These are phyloP conservation scores for Thielaviopsis euricoi DNA, from an alignment of 2,329 filamentous ascomycete genomes.

Conservation along the genomic window DNA sequence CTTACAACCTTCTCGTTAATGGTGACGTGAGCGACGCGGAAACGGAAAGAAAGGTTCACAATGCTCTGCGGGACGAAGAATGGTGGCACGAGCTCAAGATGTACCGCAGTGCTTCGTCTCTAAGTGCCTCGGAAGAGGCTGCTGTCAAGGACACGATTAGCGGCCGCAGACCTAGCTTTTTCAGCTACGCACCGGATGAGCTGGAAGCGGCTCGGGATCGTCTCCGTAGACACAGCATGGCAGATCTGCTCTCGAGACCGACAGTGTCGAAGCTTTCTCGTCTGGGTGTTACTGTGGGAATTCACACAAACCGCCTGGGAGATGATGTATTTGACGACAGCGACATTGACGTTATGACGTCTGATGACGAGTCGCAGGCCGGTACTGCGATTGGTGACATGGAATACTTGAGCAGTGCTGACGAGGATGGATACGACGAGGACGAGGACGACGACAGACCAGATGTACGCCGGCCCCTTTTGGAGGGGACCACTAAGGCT, in stretches of 20 bases:
- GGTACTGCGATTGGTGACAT: not conserved
- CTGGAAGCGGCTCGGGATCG: not conserved
- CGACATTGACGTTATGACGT: conserved; percentile 5
- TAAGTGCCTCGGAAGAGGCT: not conserved
- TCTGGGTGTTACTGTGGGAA: conserved; percentile 52
- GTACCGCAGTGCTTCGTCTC: conserved; percentile 28
- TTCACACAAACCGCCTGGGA: conserved; percentile 57
- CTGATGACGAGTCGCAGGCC: not conserved
- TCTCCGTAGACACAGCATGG: conserved; percentile 4
- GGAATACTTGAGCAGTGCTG: conserved; percentile 14
- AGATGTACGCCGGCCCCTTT: not conserved
- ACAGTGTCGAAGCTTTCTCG: conserved; percentile 33
- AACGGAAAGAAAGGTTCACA: conserved; percentile 43
- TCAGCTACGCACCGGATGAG: not conserved
- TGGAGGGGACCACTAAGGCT: not conserved
- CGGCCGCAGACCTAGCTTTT: not conserved
- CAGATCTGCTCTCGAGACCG: conserved; percentile 41
- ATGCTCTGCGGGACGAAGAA: conserved; percentile 50
- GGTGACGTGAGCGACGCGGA: conserved; percentile 37
- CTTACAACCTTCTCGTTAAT: conserved; percentile 66
- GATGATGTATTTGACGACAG: conserved; percentile 36
- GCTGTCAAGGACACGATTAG: not conserved
- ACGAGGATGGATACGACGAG: conserved; percentile 19
- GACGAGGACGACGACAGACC: conserved; percentile 12
- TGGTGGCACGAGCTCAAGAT: conserved; percentile 70